phyloP scores from a whole-genome alignment of 2,329 filamentous ascomycete species.

The Botrytis galanthina region DNA sequence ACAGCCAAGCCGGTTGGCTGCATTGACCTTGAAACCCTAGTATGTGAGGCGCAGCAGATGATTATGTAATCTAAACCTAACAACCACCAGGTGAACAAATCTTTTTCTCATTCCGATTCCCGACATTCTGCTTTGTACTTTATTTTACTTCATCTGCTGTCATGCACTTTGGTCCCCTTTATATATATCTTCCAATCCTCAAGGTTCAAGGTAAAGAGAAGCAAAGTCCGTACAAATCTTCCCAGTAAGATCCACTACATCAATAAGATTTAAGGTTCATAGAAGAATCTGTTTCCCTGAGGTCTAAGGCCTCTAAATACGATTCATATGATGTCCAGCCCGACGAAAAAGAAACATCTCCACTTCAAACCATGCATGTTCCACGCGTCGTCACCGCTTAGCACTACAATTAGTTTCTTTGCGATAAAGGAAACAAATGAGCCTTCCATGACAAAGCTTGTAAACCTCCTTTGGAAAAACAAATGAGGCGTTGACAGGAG shows the following conservation, averaged over 20 bases:
- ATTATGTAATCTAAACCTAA: not conserved
- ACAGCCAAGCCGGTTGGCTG: not conserved
- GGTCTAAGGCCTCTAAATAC: not conserved
- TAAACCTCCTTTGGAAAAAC: not conserved
- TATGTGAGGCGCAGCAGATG: not conserved
- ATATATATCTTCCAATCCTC: not conserved
- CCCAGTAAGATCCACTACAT: not conserved
- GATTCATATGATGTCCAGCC: not conserved
- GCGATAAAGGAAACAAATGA: not conserved
- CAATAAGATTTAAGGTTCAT: not conserved
- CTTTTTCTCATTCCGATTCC: not conserved
- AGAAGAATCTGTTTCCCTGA: too few species aligned
- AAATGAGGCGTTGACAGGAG: not conserved
- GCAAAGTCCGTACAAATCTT: not conserved
- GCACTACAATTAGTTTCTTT: not conserved
- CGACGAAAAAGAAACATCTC: not conserved
- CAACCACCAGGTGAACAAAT: too few species aligned
- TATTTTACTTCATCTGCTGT: not conserved
- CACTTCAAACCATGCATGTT: slow-evolving; percentile 4
- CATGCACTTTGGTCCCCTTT: not conserved
- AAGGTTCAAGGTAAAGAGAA: not conserved
- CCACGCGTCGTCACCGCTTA: not conserved
- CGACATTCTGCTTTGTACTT: not conserved
- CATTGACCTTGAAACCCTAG: not conserved
- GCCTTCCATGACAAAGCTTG: not conserved